A percentile compares a stretch with the other conserved stretches of the same genome.
phyloP scores from a whole-genome alignment of 768 basidiomycete genomes.

The Lyophyllum semitale region DNA sequence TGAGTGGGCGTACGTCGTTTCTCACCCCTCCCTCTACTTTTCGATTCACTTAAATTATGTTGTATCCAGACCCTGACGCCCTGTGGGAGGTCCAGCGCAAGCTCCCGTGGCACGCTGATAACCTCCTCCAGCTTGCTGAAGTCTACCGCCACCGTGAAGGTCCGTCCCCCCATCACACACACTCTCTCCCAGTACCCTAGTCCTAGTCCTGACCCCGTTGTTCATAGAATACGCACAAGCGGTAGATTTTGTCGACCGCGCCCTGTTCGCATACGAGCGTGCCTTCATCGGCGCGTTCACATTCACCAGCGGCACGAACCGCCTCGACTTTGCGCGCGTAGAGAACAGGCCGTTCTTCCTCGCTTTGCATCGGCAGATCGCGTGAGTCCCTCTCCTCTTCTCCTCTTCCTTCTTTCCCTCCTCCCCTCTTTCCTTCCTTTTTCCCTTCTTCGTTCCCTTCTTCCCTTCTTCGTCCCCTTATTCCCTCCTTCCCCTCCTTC shows the following conservation, averaged over 20 bases:
- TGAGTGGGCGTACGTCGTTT: conserved; percentile 78
- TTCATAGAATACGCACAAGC: conserved; percentile 75
- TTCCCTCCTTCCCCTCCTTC: too few species aligned
- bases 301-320: conserved; percentile 76
- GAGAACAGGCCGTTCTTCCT: conserved; percentile 95
- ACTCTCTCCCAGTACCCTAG: neutral
- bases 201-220: neutral
- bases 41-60: too few species aligned
- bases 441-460: too few species aligned
- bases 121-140: conserved; percentile 83
- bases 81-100: conserved; percentile 76
- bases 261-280: conserved; percentile 91
- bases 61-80: conserved; percentile 80
- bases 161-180: conserved; percentile 25
- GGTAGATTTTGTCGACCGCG: conserved; percentile 88
- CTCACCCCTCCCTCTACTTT: too few species aligned
- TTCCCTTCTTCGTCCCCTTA: too few species aligned
- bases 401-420: neutral
- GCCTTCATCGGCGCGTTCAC: conserved; percentile 86
- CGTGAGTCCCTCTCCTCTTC: conserved; percentile 50
- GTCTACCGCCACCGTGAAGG: conserved; percentile 88
- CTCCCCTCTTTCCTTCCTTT: neutral
- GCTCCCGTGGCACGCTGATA: conserved; percentile 92
- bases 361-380: conserved; percentile 80
- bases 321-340: conserved; percentile 87